Evolutionary conservation across 2,329 filamentous ascomycete genomes (phyloP), one percentile per base, ranked within the genome.

Genomic region (Colletotrichum spinosum): DNA sequence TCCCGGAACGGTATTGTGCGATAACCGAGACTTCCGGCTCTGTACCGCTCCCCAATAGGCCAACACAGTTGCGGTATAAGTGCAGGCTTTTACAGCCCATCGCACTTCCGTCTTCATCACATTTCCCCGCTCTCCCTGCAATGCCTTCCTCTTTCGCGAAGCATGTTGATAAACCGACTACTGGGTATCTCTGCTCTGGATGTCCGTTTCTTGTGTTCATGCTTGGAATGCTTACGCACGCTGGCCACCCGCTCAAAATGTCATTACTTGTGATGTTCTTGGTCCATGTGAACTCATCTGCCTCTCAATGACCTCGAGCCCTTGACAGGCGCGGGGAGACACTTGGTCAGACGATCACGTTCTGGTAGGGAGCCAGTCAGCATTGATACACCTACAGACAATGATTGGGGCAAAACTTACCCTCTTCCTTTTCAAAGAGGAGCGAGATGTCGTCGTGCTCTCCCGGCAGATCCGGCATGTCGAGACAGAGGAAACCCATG

Each of bases 381-480:
- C 17, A 56, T 37, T 11, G 54, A 57, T 11, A 61, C 45, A 15
- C 55, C 15, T 34, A 48, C 11, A 50, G 12, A 49, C 59, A 8
- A 60, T 44, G 42, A n/a, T 9, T 39, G 42, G n/a, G 33, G 25
- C 25, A 25, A 54, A 42, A 84, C 90, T 82, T 78, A 94, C 92
- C 91, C 72, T 85, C 82, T 75, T 93, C 91, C 50, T 84, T 90
- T 69, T 97, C 93, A 81, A 97, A 97, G 67, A 90, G 79, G 72
- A 97, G 90, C 10, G 90, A 87, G 70, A 97, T 93, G 79, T 97
- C 94, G 76, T 97, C 94, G 78, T 97, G 93, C 79, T 97, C 94
- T 55, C 92, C 92, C 1, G 94, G 92, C 76, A 97, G 92, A 72
- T 97, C 94, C 15, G 94, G 90, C 76, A 94, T 87, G 77, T 97